Conservation (phyloP, 1,284 basidiomycete species). For the Heterobasidion parviporum region DNA sequence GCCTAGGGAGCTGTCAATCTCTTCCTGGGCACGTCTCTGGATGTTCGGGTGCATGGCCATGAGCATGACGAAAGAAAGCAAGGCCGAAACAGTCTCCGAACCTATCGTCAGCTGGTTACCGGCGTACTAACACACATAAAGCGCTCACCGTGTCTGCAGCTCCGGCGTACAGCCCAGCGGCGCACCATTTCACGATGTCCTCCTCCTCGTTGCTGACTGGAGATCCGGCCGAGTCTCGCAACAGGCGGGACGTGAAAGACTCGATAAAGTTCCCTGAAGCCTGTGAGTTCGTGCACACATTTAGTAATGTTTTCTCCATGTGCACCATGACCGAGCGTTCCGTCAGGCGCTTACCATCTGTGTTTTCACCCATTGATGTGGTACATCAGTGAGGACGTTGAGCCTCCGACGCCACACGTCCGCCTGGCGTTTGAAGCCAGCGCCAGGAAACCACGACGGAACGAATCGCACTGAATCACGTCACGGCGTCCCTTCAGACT, state of each 20-base stretch:
- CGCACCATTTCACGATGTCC: conserved; percentile 1
- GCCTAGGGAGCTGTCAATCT: conserved; percentile 45
- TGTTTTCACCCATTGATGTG: conserved; percentile 2
- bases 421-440: conserved; percentile 35
- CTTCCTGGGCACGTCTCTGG: conserved; percentile 41
- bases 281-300: neutral
- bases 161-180: neutral
- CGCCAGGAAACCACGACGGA: conserved; percentile 33
- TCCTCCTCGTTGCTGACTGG: neutral
- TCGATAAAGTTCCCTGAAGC: neutral
- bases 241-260: neutral
- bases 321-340: neutral
- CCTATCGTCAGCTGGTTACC: neutral
- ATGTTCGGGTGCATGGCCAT: conserved; percentile 46
- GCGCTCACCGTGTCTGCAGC: neutral
- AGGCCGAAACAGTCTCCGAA: conserved; percentile 34
- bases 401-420: conserved; percentile 19
- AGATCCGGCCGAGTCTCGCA: neutral
- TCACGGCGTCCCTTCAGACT: neutral
- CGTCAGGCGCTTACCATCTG: conserved; percentile 1
- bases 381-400: conserved; percentile 3
- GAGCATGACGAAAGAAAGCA: conserved; percentile 50
- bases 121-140: neutral
- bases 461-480: conserved; percentile 22
- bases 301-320: neutral